Conservation (phyloP, 805 yeast genomes). For the Lipomyces lipofer region DNA sequence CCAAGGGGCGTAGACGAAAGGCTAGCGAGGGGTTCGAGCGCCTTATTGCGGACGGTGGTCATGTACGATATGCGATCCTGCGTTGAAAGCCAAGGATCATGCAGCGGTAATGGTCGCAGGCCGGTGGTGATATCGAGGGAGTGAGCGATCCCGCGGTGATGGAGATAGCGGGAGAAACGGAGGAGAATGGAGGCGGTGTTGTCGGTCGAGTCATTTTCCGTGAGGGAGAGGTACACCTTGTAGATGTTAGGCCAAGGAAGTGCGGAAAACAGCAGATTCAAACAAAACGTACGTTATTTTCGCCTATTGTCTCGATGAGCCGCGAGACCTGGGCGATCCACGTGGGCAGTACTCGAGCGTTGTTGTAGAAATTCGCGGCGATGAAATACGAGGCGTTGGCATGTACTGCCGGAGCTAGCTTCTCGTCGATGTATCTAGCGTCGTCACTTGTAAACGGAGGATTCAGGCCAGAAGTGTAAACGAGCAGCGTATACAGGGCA, state of each 20-base stretch:
- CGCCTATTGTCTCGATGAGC: slow-evolving; percentile 20
- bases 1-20: slow-evolving; percentile 13
- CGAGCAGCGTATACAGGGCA: not conserved
- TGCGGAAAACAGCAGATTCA: not conserved
- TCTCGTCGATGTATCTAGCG: not conserved
- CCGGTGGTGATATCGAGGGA: slow-evolving; percentile 16
- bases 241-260: not conserved
- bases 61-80: slow-evolving; percentile 19
- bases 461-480: slow-evolving; percentile 1
- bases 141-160: slow-evolving; percentile 14
- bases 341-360: slow-evolving; percentile 11
- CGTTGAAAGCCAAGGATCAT: slow-evolving; percentile 25
- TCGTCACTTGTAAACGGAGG: slow-evolving; percentile 3
- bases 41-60: slow-evolving; percentile 25
- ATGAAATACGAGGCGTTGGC: slow-evolving; percentile 14
- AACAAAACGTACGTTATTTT: slow-evolving; percentile 15
- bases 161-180: slow-evolving; percentile 16
- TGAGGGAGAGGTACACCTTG: slow-evolving; percentile 20
- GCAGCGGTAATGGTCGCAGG: slow-evolving; percentile 18
- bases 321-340: slow-evolving; percentile 18
- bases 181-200: slow-evolving; percentile 17
- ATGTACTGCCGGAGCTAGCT: not conserved
- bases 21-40: slow-evolving; percentile 14
- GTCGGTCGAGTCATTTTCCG: slow-evolving; percentile 27
- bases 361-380: slow-evolving; percentile 27